Evolutionary conservation across 169 alveolate genomes (phyloP), one percentile per base, ranked within the genome.

Genomic region (Eimeria falciformis): DNA sequence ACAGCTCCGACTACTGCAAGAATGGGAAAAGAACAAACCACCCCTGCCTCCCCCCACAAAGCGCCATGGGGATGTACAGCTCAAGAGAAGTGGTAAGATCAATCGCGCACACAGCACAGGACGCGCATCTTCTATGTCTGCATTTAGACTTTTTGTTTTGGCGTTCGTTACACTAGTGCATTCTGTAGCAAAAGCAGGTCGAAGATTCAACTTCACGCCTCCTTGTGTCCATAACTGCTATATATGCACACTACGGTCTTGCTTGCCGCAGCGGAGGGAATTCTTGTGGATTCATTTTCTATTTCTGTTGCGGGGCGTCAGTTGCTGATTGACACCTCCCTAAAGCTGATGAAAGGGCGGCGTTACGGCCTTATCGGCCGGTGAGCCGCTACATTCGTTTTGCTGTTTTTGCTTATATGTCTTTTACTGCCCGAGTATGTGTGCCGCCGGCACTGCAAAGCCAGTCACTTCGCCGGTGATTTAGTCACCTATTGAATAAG

Each of bases 361-460:
- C 97, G 97, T 94, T 98, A 98, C 95, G 99, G 99, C 69, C 96
- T 98, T 56, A 96, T 98, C 7, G 99, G 99, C 58, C 84, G 95
- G 94, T 92, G 37, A 56, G 69, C 23, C 55, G 23, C n/a, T n/a
- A 18, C 33, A 18, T 12, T 9, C 11, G 33, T 62, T 62, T 62
- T 12, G 73, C 73, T 21, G 0, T 50, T 50, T 12, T 1, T 50
- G 18, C 62, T n/a, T n/a, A n/a, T n/a, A n/a, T n/a, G n/a, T n/a
- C n/a, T n/a, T n/a, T n/a, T n/a, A n/a, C n/a, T n/a, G n/a, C n/a
- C n/a, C n/a, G n/a, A n/a, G n/a, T n/a, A n/a, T n/a, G n/a, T n/a
- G n/a, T n/a, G n/a, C n/a, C n/a, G n/a, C n/a, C n/a, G n/a, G n/a
- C n/a, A n/a, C n/a, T n/a, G n/a, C n/a, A n/a, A n/a, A n/a, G n/a